These are phyloP conservation scores for Trichoderma citrinoviride DNA, from an alignment of 2,329 filamentous ascomycete genomes.

Conservation along the genomic window DNA sequence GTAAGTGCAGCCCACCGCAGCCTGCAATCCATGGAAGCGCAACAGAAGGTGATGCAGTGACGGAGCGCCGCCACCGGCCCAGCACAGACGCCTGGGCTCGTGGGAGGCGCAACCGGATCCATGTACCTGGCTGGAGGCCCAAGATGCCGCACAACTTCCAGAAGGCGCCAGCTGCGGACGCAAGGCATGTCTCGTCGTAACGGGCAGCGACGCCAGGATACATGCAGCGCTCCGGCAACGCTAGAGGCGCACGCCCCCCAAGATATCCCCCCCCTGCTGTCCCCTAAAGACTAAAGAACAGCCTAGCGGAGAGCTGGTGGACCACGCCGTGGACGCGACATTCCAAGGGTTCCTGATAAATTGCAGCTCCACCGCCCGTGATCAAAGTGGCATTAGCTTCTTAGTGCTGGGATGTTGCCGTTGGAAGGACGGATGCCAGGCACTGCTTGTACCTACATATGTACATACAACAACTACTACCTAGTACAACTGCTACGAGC, in stretches of 20 bases:
- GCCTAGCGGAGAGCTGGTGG: conserved; percentile 6
- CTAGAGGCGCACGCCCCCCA: background rate
- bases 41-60: conserved; percentile 2
- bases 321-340: conserved; percentile 5
- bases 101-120: background rate
- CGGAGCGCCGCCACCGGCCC: conserved; percentile 11
- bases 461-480: too few species aligned
- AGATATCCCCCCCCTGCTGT: background rate
- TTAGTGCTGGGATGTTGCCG: background rate
- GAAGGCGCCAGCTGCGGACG: background rate
- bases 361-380: conserved; percentile 12
- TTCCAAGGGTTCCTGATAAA: conserved; percentile 21
- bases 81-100: background rate
- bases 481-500: too few species aligned
- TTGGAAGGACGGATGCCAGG: background rate
- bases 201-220: background rate
- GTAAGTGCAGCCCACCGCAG: too few species aligned
- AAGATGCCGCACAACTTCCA: conserved; percentile 10
- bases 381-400: background rate
- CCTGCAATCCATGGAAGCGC: too few species aligned
- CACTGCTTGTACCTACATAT: background rate
- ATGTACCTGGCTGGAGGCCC: conserved; percentile 4
- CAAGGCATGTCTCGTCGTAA: conserved; percentile 7
- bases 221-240: background rate
- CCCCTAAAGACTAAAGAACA: conserved; percentile 14